Conservation (phyloP, 2,329 filamentous ascomycete species). For the Zymoseptoria tritici region DNA sequence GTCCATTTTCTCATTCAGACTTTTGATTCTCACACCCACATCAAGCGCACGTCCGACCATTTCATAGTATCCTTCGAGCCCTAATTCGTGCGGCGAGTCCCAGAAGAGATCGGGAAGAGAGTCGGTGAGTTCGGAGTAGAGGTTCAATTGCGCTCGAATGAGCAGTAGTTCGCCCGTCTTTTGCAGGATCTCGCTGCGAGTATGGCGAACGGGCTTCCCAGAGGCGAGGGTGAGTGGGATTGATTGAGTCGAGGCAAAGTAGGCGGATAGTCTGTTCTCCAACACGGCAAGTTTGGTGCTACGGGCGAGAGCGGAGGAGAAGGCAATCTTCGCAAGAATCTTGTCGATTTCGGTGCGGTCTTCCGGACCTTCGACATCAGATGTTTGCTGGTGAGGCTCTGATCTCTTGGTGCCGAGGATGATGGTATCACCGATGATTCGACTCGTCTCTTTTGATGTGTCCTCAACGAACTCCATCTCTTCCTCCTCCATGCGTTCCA, state of each 20-base stretch:
- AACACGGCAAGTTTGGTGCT: slow-evolving; percentile 91
- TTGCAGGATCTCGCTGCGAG: slow-evolving; percentile 72
- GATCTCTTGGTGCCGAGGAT: slow-evolving; percentile 66
- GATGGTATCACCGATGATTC: slow-evolving; percentile 80
- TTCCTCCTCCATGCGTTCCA: slow-evolving; percentile 70
- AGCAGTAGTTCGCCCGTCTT: slow-evolving; percentile 90
- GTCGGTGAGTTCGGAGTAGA: slow-evolving; percentile 95
- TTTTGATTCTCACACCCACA: slow-evolving; percentile 82
- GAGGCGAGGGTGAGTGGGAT: slow-evolving; percentile 73
- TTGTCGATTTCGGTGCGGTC: slow-evolving; percentile 40
- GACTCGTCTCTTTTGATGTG: slow-evolving; percentile 61
- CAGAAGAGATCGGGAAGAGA: slow-evolving; percentile 93
- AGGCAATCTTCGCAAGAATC: slow-evolving; percentile 88
- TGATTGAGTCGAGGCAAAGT: slow-evolving; percentile 76
- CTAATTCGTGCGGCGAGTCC: slow-evolving; percentile 82
- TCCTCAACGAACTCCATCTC: slow-evolving; percentile 84
- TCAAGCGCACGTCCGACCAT: slow-evolving; percentile 85
- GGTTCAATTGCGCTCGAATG: slow-evolving; percentile 85
- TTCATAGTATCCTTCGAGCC: slow-evolving; percentile 90
- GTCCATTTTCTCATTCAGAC: slow-evolving; percentile 94
- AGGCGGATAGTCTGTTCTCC: slow-evolving; percentile 71
- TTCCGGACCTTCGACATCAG: slow-evolving; percentile 2
- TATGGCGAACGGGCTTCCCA: slow-evolving; percentile 56
- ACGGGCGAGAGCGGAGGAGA: slow-evolving; percentile 85
- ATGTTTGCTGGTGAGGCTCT: slow-evolving; percentile 4